Conservation (phyloP, 2,329 filamentous ascomycete genomes). For the Harringtonia aguacate region DNA sequence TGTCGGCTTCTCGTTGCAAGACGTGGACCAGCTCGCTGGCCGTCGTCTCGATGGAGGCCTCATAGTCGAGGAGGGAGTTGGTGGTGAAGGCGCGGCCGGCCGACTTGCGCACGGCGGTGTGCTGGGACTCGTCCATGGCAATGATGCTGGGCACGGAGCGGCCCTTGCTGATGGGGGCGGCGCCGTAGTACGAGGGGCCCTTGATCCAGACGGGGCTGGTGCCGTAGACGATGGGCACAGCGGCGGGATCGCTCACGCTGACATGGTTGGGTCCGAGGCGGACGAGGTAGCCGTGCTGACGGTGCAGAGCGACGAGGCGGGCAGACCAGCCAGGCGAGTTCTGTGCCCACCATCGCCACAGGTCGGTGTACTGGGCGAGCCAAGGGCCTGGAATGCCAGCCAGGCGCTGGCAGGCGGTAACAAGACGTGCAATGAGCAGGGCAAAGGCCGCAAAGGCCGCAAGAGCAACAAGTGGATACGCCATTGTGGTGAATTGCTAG, state of each 20-base stretch:
- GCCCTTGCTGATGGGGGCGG: not conserved
- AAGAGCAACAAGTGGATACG: no score
- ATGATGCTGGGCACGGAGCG: not conserved
- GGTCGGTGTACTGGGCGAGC: not conserved
- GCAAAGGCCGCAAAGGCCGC: no score
- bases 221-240: not conserved
- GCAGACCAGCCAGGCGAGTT: not conserved
- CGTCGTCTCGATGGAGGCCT: not conserved
- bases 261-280: conserved; percentile 1
- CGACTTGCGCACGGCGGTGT: not conserved
- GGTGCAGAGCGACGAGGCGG: not conserved
- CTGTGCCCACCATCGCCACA: not conserved
- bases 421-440: no score
- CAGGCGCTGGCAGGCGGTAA: no score
- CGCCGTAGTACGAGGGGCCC: conserved; percentile 1
- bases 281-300: not conserved
- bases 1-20: not conserved
- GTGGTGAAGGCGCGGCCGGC: conserved; percentile 1
- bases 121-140: conserved; percentile 1
- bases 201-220: conserved; percentile 1
- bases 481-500: no score
- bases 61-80: conserved; percentile 1
- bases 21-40: not conserved
- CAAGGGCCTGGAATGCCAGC: conserved; percentile 1
- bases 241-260: conserved; percentile 1